Evolutionary conservation across 2,329 filamentous ascomycete species (phyloP).

Genomic region (Hymenotorrendiella dingleyae): DNA sequence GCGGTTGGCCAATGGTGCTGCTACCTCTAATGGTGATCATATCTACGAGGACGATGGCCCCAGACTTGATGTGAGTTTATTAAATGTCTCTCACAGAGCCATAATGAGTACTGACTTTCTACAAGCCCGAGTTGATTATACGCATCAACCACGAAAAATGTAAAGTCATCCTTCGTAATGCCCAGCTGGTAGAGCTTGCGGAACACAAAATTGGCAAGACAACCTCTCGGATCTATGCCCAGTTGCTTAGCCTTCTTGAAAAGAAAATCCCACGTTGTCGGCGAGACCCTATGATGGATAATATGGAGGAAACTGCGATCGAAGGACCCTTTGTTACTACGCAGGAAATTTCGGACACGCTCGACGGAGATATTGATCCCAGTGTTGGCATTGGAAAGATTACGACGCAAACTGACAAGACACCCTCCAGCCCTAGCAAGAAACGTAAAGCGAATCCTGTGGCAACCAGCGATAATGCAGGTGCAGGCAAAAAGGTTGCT

Average conservation of each 20-base stretch:
- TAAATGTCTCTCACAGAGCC: conserved; percentile 6
- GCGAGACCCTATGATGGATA: conserved; percentile 46
- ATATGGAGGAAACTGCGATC: conserved; percentile 30
- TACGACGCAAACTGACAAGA: conserved; percentile 41
- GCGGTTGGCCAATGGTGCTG: conserved; percentile 45
- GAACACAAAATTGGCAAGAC: conserved; percentile 63
- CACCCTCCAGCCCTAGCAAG: conserved; percentile 37
- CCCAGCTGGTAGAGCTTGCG: conserved; percentile 67
- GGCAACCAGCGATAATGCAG: conserved; percentile 23
- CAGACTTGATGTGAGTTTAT: conserved; percentile 45
- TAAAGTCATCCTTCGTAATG: conserved; percentile 73
- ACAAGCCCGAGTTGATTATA: conserved; percentile 64
- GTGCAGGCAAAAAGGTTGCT: conserved; percentile 14
- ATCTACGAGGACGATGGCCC: conserved; percentile 36
- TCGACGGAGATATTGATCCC: conserved; percentile 48
- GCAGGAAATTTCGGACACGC: conserved; percentile 48
- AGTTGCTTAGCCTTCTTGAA: conserved; percentile 66
- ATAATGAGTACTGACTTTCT: conserved; percentile 23
- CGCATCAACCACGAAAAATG: conserved; percentile 83
- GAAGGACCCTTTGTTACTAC: conserved; percentile 42
- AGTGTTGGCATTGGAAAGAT: conserved; percentile 52
- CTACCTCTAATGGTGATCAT: conserved; percentile 33
- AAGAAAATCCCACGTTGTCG: conserved; percentile 63
- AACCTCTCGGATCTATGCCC: conserved; percentile 73
- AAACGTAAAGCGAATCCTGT: no score